phyloP scores from a whole-genome alignment of 2,329 filamentous ascomycete species.

The Aspergillus aculeatinus region DNA sequence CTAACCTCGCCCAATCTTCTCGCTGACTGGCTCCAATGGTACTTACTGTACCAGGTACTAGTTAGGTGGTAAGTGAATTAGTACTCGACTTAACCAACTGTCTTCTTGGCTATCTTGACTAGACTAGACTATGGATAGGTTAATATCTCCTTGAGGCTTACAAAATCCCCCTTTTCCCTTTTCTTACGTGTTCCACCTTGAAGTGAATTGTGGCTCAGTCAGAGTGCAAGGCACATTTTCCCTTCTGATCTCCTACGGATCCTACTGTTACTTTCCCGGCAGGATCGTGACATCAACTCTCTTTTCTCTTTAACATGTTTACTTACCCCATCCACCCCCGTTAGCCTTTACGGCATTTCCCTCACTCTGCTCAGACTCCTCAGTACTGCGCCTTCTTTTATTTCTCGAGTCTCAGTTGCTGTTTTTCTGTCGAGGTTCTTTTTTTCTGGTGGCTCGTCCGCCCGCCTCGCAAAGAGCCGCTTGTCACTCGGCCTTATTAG shows the following conservation, averaged over 20 bases:
- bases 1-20: too few species aligned
- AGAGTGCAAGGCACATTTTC: slow-evolving; percentile 12
- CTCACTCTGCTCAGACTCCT: background rate
- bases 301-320: background rate
- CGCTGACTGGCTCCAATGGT: too few species aligned
- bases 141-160: background rate
- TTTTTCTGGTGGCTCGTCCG: background rate
- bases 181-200: background rate
- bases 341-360: background rate
- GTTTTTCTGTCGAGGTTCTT: too few species aligned
- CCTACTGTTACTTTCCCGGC: too few species aligned
- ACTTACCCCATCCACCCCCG: background rate
- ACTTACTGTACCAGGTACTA: too few species aligned
- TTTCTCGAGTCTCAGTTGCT: background rate
- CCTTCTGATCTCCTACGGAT: background rate
- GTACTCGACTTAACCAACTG: too few species aligned
- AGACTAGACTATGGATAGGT: too few species aligned
- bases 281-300: background rate
- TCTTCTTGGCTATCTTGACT: too few species aligned
- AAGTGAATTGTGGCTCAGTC: slow-evolving; percentile 5
- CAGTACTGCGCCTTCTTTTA: background rate
- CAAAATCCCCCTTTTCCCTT: background rate
- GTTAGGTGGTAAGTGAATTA: too few species aligned
- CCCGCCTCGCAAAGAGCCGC: background rate
- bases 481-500: background rate